phyloP scores from a whole-genome alignment of 805 yeast genomes.

The fission yeast (Schizosaccharomyces pombe) region DNA sequence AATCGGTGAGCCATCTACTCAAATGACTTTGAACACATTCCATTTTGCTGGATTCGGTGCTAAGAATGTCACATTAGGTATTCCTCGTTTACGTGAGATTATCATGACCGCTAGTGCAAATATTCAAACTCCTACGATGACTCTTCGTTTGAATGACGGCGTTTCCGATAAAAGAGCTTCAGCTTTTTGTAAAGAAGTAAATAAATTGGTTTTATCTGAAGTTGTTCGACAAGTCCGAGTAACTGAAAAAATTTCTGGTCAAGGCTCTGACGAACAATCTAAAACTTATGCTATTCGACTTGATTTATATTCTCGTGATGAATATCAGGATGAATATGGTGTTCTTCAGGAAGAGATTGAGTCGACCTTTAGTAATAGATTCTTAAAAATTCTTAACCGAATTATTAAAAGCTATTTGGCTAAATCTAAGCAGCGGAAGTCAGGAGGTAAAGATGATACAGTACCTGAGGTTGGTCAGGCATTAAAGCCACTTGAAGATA shows the following conservation, averaged over 20 bases:
- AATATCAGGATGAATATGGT: constrained; percentile 74
- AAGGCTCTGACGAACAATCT: constrained; percentile 23
- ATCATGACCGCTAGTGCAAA: constrained; percentile 95
- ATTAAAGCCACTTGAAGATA: constrained; percentile 12
- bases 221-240: constrained; percentile 67
- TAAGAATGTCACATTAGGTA: constrained; percentile 96
- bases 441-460: constrained; percentile 13
- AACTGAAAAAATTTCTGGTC: constrained; percentile 62
- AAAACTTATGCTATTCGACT: constrained; percentile 58
- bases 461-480: constrained; percentile 20
- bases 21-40: constrained; percentile 91
- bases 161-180: constrained; percentile 75
- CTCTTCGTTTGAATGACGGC: constrained; percentile 58
- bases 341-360: constrained; percentile 61
- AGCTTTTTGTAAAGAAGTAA: constrained; percentile 73
- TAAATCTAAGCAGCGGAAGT: not conserved
- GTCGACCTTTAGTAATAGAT: constrained; percentile 34
- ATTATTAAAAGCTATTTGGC: not conserved
- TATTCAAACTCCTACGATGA: constrained; percentile 97
- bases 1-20: constrained; percentile 97
- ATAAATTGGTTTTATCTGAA: constrained; percentile 66
- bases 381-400: constrained; percentile 25
- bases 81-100: constrained; percentile 98
- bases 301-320: constrained; percentile 49
- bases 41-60: constrained; percentile 99